Base-by-base conservation (phyloP, 495 filamentous ascomycete genomes). In the Stereocaulon alpinum region DNA sequence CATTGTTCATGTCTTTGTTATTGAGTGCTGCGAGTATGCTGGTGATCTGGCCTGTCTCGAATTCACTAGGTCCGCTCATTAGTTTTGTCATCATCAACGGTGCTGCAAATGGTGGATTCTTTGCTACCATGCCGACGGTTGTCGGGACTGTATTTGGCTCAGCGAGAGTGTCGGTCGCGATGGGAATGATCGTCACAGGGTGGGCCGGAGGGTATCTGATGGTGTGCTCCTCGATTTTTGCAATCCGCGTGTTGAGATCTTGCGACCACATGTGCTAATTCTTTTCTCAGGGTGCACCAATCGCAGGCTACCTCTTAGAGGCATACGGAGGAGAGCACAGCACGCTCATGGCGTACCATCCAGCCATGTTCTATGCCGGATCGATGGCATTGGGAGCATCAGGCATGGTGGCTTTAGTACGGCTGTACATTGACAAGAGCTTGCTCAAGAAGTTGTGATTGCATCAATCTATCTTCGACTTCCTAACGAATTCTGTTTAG, bases 111-210 rank as follows among this genome's bases (percentile, higher is more conserved):
- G 81, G 80, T 0, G 77, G 71, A 0, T 83, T 83, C 68, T 84
- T 84, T 61, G 77, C 77, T 5, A 80, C 78, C 0, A 78, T 82
- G 68, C 80, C 82, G 4, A 86, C 82, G 6, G 81, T 80, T 9
- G 77, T 83, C 1, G 78, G 77, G 1, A 78, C 75, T 64, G 72
- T 82, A 12, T 81, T 83, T 68, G 79, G 80, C 0, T 77, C 76
- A 4, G 73, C 73, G 1, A 67, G 77, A 12, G 78, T 80, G 48
- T 70, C 76, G 41, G 75, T 82, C 22, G 81, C 76, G 0, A 80
- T 85, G 77, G 78, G 78, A 0, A 84, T 85, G 81, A 72, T 80
- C 53, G 75, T 82, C 1, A 82, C 77, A 11, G 78, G 81, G 1
- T 85, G 80, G 81, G 72, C 74, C 48, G 80, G 78, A 6, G 80